phyloP scores from a whole-genome alignment of 176 grass and related monocot species.

The Musa schizocarpa region DNA sequence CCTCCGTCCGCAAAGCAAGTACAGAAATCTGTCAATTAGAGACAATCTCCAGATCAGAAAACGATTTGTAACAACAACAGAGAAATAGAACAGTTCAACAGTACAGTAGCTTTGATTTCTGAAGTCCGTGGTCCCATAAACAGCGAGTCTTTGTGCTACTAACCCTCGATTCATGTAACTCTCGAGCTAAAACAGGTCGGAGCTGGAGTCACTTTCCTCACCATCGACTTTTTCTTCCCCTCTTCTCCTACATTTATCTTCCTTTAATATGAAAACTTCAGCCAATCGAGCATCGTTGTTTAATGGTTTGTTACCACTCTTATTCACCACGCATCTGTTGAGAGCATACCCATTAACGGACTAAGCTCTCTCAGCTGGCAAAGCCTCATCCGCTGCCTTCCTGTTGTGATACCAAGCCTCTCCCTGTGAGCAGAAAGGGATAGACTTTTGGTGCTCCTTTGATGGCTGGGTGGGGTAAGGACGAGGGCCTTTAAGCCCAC shows the following conservation, averaged over 20 bases:
- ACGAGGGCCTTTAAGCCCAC: not conserved
- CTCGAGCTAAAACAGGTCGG: constrained; percentile 5
- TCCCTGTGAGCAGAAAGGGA: not conserved
- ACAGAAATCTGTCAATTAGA: too few species aligned
- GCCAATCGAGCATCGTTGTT: not conserved
- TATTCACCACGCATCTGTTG: not conserved
- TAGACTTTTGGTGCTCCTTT: not conserved
- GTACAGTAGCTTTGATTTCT: too few species aligned
- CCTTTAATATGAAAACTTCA: not conserved
- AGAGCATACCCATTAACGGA: too few species aligned
- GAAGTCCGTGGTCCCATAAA: not conserved
- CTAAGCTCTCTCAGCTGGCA: not conserved
- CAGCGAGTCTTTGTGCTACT: not conserved
- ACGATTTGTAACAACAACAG: too few species aligned
- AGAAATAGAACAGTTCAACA: too few species aligned
- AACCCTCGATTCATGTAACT: not conserved
- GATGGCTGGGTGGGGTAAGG: not conserved
- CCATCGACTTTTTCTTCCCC: not conserved
- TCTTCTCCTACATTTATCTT: not conserved
- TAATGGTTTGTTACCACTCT: not conserved
- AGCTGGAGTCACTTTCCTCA: constrained; percentile 5
- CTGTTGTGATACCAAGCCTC: not conserved
- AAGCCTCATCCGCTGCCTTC: not conserved
- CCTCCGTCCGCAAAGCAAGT: too few species aligned
- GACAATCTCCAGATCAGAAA: too few species aligned